Conservation (phyloP, 2,329 filamentous ascomycete species). For the Periglandula ipomoeae region DNA sequence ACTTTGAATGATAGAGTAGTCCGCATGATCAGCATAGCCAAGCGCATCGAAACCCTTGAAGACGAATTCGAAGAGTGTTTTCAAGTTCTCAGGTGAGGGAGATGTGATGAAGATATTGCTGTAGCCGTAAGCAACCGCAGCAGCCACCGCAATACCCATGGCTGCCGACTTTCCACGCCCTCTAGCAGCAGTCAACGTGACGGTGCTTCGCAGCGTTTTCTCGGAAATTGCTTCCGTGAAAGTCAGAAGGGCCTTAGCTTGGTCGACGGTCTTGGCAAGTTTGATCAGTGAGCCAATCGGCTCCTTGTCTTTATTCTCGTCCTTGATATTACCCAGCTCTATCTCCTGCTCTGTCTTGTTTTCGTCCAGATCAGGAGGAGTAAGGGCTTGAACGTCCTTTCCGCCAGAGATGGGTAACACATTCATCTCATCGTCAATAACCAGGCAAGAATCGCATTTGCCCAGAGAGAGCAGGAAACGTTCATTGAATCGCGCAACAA, state of each 20-base stretch:
- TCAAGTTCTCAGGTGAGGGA: constrained; percentile 94
- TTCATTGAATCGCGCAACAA: constrained; percentile 94
- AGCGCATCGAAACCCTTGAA: constrained; percentile 97
- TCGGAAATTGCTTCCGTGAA: constrained; percentile 95
- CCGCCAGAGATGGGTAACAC: constrained; percentile 94
- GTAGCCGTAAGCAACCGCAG: constrained; percentile 91
- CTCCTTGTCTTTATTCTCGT: constrained; percentile 74
- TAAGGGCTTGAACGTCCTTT: constrained; percentile 76
- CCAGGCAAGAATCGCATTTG: constrained; percentile 88
- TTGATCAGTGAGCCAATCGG: constrained; percentile 77
- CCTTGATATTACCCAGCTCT: constrained; percentile 81
- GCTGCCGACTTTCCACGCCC: constrained; percentile 96
- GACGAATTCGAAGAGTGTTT: constrained; percentile 95
- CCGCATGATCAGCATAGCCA: constrained; percentile 86
- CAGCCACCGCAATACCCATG: constrained; percentile 86
- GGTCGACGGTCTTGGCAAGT: constrained; percentile 83
- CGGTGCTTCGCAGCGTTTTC: constrained; percentile 89
- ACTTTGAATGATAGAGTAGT: constrained; percentile 97
- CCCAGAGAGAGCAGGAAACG: constrained; percentile 91
- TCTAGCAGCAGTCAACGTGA: constrained; percentile 85
- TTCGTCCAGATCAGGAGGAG: constrained; percentile 65
- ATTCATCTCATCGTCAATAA: constrained; percentile 96
- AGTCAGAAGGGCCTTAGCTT: constrained; percentile 91
- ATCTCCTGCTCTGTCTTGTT: constrained; percentile 61
- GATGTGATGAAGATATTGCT: constrained; percentile 99